A percentile compares a stretch with the other conserved stretches of the same genome.
Evolutionary conservation across 768 basidiomycete genomes (phyloP).

Genomic region (Collybia sordida): DNA sequence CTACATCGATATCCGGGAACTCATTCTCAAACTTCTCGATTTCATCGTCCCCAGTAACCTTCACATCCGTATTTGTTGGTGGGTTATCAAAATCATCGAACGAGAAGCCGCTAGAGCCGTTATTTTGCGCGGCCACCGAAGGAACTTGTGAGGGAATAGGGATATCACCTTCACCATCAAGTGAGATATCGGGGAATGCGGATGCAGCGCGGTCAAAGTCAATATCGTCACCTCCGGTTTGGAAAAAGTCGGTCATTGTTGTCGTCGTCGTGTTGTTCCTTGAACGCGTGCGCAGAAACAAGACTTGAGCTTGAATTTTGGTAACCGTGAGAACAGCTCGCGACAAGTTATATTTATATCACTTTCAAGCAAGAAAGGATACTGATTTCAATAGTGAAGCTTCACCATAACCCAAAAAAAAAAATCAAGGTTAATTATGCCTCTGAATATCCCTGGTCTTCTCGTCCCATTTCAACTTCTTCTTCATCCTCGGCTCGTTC

Average conservation of each 20-base stretch:
- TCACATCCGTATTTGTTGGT: constrained; percentile 48
- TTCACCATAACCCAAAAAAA: no score
- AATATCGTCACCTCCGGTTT: constrained; percentile 51
- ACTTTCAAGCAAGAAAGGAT: no score
- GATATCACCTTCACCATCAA: constrained; percentile 65
- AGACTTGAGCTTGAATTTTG: background rate
- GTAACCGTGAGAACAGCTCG: constrained; percentile 18
- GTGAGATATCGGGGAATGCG: constrained; percentile 82
- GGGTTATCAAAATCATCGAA: constrained; percentile 65
- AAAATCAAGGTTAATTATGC: constrained; percentile 47
- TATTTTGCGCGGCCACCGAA: constrained; percentile 26
- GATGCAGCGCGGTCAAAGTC: constrained; percentile 83
- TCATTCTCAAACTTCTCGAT: constrained; percentile 84
- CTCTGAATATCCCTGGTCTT: constrained; percentile 70
- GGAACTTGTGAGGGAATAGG: constrained; percentile 33
- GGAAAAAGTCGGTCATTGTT: constrained; percentile 28
- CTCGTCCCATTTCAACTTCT: constrained; percentile 72
- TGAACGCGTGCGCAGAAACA: background rate
- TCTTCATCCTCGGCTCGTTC: constrained; percentile 61
- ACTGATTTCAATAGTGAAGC: background rate
- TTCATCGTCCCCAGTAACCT: constrained; percentile 83
- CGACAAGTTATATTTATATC: background rate
- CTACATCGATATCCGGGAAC: constrained; percentile 76
- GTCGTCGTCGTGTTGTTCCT: constrained; percentile 12
- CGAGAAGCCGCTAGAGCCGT: constrained; percentile 52